Percentiles rank a stretch among this genome's conserved stretches.
These are phyloP conservation scores for Chaetomium cochliodes DNA, from an alignment of 495 filamentous ascomycete genomes.

Conservation along the genomic window DNA sequence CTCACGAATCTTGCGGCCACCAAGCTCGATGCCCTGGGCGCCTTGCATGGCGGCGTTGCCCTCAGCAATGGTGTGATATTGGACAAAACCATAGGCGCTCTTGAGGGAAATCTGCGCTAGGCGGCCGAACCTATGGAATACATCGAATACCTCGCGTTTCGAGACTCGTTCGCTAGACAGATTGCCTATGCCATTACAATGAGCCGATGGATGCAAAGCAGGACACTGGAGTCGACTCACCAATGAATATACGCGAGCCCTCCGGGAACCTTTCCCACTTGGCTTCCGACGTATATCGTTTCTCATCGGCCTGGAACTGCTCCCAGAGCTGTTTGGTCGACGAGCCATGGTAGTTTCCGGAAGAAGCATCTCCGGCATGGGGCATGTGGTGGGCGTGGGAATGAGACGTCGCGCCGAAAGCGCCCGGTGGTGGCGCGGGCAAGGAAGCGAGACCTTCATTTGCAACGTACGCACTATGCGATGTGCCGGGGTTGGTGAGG, in stretches of 20 bases:
- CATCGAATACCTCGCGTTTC: constrained; percentile 87
- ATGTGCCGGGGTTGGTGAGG: constrained; percentile 47
- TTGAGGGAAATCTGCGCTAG: constrained; percentile 96
- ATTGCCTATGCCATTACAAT: constrained; percentile 63
- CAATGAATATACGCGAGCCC: constrained; percentile 85
- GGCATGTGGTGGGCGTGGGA: constrained; percentile 44
- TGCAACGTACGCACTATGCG: constrained; percentile 47
- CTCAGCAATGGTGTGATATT: constrained; percentile 75
- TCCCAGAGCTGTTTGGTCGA: constrained; percentile 68
- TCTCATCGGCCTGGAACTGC: constrained; percentile 79
- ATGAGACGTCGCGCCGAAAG: constrained; percentile 36
- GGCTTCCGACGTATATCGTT: constrained; percentile 35
- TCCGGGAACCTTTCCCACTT: constrained; percentile 90
- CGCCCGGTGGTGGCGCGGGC: constrained; percentile 59
- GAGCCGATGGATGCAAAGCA: not conserved
- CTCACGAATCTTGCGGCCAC: constrained; percentile 91
- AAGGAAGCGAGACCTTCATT: constrained; percentile 54
- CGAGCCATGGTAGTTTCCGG: constrained; percentile 9
- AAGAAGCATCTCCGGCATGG: constrained; percentile 24
- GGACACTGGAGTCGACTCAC: constrained; percentile 52
- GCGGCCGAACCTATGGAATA: constrained; percentile 81
- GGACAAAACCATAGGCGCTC: constrained; percentile 94
- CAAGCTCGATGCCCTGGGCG: constrained; percentile 74
- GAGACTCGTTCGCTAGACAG: constrained; percentile 89
- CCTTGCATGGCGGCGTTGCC: constrained; percentile 69